A percentile compares a stretch with the other conserved stretches of the same genome.
Evolutionary conservation across 2,329 filamentous ascomycete genomes (phyloP).

Genomic region (Lachnellula suecica): DNA sequence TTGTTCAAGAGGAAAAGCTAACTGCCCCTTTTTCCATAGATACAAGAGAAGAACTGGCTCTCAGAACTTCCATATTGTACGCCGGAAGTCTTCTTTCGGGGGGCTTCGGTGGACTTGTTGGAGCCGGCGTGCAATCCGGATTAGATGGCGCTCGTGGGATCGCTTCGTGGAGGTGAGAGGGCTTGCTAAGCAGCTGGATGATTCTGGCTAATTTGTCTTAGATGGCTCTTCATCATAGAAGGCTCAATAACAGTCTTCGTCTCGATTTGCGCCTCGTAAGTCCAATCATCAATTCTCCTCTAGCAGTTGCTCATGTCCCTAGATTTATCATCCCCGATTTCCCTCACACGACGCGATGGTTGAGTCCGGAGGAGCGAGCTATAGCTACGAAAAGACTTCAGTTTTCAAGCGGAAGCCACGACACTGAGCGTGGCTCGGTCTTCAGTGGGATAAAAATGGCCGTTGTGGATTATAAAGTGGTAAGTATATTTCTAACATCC

Average conservation of each 20-base stretch:
- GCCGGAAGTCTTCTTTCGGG: slow-evolving; percentile 43
- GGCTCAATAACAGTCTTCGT: slow-evolving; percentile 36
- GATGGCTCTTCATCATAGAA: slow-evolving; percentile 43
- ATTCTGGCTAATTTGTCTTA: not conserved
- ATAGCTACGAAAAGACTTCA: slow-evolving; percentile 33
- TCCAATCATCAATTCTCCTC: slow-evolving; percentile 2
- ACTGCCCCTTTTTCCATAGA: too few relatives aligned
- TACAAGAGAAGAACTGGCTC: slow-evolving; percentile 47
- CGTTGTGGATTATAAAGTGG: slow-evolving; percentile 18
- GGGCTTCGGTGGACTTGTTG: slow-evolving; percentile 53
- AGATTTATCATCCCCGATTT: slow-evolving; percentile 37
- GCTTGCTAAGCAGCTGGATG: not conserved
- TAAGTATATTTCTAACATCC: not conserved
- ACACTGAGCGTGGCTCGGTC: slow-evolving; percentile 12
- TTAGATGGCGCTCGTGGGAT: slow-evolving; percentile 12
- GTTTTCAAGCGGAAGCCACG: slow-evolving; percentile 7
- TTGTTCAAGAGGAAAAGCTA: too few relatives aligned
- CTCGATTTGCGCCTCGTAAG: slow-evolving; percentile 20
- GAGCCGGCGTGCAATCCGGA: slow-evolving; percentile 45
- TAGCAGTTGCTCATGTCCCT: slow-evolving; percentile 13
- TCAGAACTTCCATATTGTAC: slow-evolving; percentile 45
- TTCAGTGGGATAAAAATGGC: slow-evolving; percentile 16
- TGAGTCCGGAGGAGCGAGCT: slow-evolving; percentile 38
- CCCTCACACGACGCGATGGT: slow-evolving; percentile 38
- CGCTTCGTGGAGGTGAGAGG: slow-evolving; percentile 9